Conservation (phyloP, 1,139 yeast genomes). For the Debaryomyces sp. region DNA sequence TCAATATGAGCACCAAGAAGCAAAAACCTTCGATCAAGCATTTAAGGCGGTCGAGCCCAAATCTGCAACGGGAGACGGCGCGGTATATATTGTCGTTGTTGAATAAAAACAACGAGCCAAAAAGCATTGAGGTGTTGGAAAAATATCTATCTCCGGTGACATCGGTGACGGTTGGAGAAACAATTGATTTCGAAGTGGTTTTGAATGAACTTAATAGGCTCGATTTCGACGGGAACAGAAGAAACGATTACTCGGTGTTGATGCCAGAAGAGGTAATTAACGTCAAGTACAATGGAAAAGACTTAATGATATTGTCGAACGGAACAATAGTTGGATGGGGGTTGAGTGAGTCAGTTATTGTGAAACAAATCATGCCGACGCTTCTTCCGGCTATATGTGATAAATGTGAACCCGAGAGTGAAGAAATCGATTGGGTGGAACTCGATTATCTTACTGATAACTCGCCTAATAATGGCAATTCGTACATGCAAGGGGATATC, state of each 20-base stretch:
- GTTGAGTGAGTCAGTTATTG: slow-evolving; percentile 52
- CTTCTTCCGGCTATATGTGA: slow-evolving; percentile 32
- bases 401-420: slow-evolving; percentile 65
- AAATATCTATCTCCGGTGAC: slow-evolving; percentile 43
- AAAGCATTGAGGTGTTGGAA: slow-evolving; percentile 26
- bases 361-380: slow-evolving; percentile 54
- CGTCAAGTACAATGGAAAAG: slow-evolving; percentile 34
- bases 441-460: slow-evolving; percentile 29
- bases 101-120: slow-evolving; percentile 24
- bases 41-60: slow-evolving; percentile 29
- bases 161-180: slow-evolving; percentile 70
- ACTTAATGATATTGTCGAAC: slow-evolving; percentile 64
- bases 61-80: slow-evolving; percentile 23
- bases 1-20: slow-evolving; percentile 12
- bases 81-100: slow-evolving; percentile 30
- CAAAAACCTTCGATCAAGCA: slow-evolving; percentile 29
- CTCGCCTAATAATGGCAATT: slow-evolving; percentile 31
- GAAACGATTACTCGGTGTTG: slow-evolving; percentile 41
- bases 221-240: slow-evolving; percentile 25
- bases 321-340: slow-evolving; percentile 90
- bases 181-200: slow-evolving; percentile 56
- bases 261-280: slow-evolving; percentile 74
- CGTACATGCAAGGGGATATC: slow-evolving; percentile 67
- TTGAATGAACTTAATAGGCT: slow-evolving; percentile 14
- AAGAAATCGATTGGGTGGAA: slow-evolving; percentile 86